Evolutionary conservation across 768 basidiomycete genomes (phyloP), one percentile per base, ranked within the genome.

Genomic region (Suillus placidus): DNA sequence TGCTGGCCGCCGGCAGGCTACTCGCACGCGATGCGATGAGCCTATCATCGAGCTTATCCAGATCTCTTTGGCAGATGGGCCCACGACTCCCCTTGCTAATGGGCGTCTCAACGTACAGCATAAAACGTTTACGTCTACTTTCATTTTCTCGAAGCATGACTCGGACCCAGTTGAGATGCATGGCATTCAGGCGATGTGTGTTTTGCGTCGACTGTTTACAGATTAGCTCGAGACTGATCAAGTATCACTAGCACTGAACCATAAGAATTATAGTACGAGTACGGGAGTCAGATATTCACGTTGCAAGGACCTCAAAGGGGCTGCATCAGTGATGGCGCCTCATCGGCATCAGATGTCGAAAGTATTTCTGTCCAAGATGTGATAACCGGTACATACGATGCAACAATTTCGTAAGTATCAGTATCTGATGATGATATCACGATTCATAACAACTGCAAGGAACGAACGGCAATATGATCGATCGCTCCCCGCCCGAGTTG

Each of bases 261-360:
- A 45, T 45, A 45, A 3, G 49, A 6, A 6, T 26, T 42, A 6
- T 42, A 42, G 16, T n/a, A n/a, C n/a, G n/a, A n/a, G n/a, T n/a
- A n/a, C n/a, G n/a, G n/a, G n/a, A n/a, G n/a, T n/a, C n/a, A n/a
- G n/a, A n/a, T 4, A 23, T 13, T 23, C 23, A 49, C 47, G 23
- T 49, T 23, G 26, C 47, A 13, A 23, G 47, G 47, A 13, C 23
- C 14, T 23, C n/a, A 9, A 38, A 23, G 14, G 37, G 37, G 14
- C 23, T 6, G 2, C 57, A 58, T 58, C 57, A 52, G 7, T 52
- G 51, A 52, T 52, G 26, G 23, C 49, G 57, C 37, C 37, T 26
- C 57, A 38, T 58, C 57, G 57, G 57, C 57, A 58, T 58, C 57
- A 58, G 38, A 58, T 58, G 20, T 20, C 18, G 10, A 40, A 26